Evolutionary conservation across 2,329 filamentous ascomycete species (phyloP).

Genomic region (Apiospora sp.): DNA sequence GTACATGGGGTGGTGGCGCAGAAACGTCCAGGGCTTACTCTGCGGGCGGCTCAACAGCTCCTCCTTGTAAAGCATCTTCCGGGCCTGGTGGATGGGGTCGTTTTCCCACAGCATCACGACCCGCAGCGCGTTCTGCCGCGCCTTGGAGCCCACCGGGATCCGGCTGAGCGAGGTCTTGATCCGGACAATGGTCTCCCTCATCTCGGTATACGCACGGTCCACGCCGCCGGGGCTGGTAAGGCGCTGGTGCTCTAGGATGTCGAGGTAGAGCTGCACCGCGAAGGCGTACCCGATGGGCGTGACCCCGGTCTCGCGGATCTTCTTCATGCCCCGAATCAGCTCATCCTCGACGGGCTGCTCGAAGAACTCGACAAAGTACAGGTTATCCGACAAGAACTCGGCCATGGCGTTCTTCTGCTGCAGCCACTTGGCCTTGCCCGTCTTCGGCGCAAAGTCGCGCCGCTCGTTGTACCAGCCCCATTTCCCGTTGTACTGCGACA

Average conservation of each 20-base stretch:
- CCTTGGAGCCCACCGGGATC: not conserved
- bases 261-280: not conserved
- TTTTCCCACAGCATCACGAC: not conserved
- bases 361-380: not conserved
- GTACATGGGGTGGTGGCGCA: constrained; percentile 21
- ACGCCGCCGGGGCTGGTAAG: not conserved
- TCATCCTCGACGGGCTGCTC: not conserved
- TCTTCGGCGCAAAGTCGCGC: no score
- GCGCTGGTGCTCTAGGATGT: not conserved
- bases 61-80: not conserved
- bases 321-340: not conserved
- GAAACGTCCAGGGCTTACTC: not conserved
- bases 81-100: not conserved
- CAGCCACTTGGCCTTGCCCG: no score
- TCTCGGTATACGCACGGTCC: not conserved
- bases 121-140: not conserved
- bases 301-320: not conserved
- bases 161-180: not conserved
- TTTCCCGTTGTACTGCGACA: no score
- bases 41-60: not conserved
- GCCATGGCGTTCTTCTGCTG: not conserved
- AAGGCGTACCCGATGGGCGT: not conserved
- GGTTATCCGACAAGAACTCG: not conserved
- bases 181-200: not conserved
- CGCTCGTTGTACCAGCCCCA: no score